These are phyloP conservation scores for Fraxinus cuspidata DNA, from an alignment of 257 asterid genomes.

Conservation along the genomic window DNA sequence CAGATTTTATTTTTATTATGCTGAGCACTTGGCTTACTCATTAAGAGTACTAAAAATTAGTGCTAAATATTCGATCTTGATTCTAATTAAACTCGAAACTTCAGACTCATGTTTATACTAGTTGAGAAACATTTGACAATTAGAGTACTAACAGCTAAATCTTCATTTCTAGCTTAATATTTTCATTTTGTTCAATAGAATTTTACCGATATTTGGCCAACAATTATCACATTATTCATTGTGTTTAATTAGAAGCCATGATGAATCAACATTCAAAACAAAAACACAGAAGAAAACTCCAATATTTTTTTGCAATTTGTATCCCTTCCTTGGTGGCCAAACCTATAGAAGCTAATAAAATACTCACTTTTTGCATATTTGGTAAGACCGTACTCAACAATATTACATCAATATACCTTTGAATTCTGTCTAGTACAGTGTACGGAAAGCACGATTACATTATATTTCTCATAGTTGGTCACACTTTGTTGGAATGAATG, in stretches of 20 bases:
- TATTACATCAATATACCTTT: neutral
- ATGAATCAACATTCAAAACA: neutral
- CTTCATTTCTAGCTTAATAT: no score
- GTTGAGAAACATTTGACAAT: no score
- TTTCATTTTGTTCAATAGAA: no score
- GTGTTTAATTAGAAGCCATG: neutral
- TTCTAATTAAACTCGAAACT: no score
- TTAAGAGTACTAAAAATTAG: no score
- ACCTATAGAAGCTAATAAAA: neutral
- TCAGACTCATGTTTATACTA: no score
- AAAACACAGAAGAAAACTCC: neutral
- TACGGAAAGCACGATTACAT: neutral
- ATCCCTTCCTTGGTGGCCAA: neutral
- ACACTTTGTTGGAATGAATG: slow-evolving; percentile 54
- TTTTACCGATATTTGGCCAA: no score
- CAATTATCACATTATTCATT: no score
- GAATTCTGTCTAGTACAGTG: neutral
- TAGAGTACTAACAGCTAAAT: no score
- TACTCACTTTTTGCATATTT: neutral
- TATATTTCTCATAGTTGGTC: slow-evolving; percentile 24
- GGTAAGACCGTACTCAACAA: neutral
- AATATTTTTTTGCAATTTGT: neutral
- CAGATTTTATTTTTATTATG: neutral
- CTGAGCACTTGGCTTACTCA: neutral
- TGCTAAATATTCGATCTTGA: no score